Evolutionary conservation across 140 eudicot genomes (phyloP).

Genomic region (Flaveria floridana): DNA sequence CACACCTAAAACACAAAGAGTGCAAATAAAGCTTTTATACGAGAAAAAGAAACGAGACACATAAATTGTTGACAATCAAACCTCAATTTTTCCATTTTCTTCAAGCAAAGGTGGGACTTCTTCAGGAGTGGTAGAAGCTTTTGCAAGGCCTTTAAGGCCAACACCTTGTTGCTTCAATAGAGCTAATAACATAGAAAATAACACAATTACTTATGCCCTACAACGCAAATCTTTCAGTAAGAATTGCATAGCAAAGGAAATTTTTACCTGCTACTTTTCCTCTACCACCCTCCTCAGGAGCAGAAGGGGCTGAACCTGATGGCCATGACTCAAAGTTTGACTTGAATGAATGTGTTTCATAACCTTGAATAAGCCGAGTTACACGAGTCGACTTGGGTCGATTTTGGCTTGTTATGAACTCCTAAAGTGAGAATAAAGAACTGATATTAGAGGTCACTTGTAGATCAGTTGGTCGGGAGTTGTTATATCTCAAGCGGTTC

Average conservation of each 20-base stretch:
- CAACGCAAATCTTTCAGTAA: not conserved
- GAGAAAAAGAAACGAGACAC: not conserved
- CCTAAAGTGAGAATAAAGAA: slow-evolving; percentile 42
- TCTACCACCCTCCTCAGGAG: slow-evolving; percentile 95
- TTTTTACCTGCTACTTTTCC: slow-evolving; percentile 95
- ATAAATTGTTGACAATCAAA: slow-evolving; percentile 31
- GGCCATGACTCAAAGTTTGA: slow-evolving; percentile 99
- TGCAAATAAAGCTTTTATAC: not conserved
- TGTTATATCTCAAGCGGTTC: slow-evolving; percentile 5
- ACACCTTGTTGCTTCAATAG: slow-evolving; percentile 97
- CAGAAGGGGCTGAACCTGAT: slow-evolving; percentile 85
- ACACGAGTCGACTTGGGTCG: slow-evolving; percentile 89
- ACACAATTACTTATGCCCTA: slow-evolving; percentile 18
- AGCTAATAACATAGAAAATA: slow-evolving; percentile 47
- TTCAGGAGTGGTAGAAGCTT: slow-evolving; percentile 69
- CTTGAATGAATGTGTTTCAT: slow-evolving; percentile 90
- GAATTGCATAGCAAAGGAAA: not conserved
- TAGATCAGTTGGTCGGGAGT: not conserved
- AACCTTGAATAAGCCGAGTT: slow-evolving; percentile 91
- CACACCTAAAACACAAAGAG: slow-evolving; percentile 57
- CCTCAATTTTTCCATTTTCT: slow-evolving; percentile 93
- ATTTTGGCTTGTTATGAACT: slow-evolving; percentile 64
- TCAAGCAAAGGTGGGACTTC: slow-evolving; percentile 98
- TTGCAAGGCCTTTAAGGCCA: slow-evolving; percentile 70
- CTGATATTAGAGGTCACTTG: not conserved